Evolutionary conservation across 495 filamentous ascomycete species (phyloP).

Genomic region (Penicilliopsis zonata): DNA sequence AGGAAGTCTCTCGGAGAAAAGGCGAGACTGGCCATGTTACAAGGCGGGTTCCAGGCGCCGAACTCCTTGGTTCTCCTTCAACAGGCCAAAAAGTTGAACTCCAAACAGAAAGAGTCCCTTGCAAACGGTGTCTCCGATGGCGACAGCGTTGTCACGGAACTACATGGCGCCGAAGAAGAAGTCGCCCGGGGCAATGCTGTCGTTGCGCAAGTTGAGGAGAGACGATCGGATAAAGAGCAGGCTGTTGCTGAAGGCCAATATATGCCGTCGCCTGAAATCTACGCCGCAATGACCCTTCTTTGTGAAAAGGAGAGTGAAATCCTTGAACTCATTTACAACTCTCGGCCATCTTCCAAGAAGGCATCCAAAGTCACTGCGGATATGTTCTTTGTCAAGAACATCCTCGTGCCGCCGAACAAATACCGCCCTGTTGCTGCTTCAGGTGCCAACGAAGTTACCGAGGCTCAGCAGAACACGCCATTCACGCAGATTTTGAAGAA

Average conservation of each 20-base stretch:
- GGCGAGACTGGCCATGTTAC: constrained; percentile 58
- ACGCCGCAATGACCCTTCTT: constrained; percentile 59
- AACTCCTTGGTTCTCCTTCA: constrained; percentile 46
- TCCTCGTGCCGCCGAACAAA: constrained; percentile 84
- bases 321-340: constrained; percentile 68
- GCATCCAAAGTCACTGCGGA: constrained; percentile 51
- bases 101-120: constrained; percentile 19
- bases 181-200: constrained; percentile 48
- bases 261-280: constrained; percentile 63
- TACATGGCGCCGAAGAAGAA: constrained; percentile 54
- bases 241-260: constrained; percentile 41
- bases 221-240: constrained; percentile 12
- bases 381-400: constrained; percentile 83
- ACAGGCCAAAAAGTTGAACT: constrained; percentile 22
- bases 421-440: constrained; percentile 83
- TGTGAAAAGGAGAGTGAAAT: constrained; percentile 83
- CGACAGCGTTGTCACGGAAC: constrained; percentile 16
- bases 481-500: constrained; percentile 70
- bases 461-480: constrained; percentile 72
- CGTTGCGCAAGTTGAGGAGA: constrained; percentile 14
- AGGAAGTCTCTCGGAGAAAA: constrained; percentile 63
- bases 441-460: constrained; percentile 64
- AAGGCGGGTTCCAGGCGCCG: constrained; percentile 51
- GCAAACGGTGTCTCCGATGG: constrained; percentile 13
- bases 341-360: constrained; percentile 41